These are phyloP conservation scores for Dendrobium catenatum DNA, from an alignment of 106 monocot genomes.

Conservation along the genomic window DNA sequence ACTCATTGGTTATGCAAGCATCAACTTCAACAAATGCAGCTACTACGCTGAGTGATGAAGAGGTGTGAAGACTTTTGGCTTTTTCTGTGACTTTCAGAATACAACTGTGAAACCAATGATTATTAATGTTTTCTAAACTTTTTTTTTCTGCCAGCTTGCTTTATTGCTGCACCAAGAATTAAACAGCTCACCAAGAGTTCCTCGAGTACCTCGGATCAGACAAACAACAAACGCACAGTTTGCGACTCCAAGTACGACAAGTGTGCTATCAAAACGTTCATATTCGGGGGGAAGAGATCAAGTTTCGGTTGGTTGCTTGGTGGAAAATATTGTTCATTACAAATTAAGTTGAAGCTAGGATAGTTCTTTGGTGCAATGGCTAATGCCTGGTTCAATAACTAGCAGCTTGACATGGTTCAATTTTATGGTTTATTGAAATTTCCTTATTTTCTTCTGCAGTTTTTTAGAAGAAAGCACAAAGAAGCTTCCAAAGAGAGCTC, in stretches of 20 bases:
- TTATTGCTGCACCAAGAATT: conserved; percentile 91
- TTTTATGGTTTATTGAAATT: conserved; percentile 1
- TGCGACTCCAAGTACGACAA: conserved; percentile 33
- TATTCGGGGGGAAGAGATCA: conserved; percentile 62
- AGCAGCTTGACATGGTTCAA: background rate
- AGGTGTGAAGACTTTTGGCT: conserved; percentile 30
- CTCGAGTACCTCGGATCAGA: conserved; percentile 74
- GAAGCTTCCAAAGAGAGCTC: conserved; percentile 41
- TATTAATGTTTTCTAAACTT: conserved; percentile 13
- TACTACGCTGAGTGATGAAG: conserved; percentile 76
- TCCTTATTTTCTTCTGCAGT: conserved; percentile 25
- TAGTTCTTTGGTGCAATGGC: background rate
- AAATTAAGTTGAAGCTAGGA: background rate
- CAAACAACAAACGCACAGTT: conserved; percentile 46
- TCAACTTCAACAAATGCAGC: conserved; percentile 27
- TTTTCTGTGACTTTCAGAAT: background rate
- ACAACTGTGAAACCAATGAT: background rate
- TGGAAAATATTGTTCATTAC: background rate
- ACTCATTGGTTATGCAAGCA: conserved; percentile 27
- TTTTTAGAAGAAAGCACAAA: conserved; percentile 63
- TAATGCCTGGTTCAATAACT: background rate
- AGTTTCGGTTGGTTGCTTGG: conserved; percentile 25
- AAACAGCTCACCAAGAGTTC: conserved; percentile 97
- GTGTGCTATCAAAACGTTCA: conserved; percentile 72
- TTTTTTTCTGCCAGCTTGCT: conserved; percentile 67